phyloP scores from a whole-genome alignment of 2,329 filamentous ascomycete genomes.

The Davidsoniella australis region DNA sequence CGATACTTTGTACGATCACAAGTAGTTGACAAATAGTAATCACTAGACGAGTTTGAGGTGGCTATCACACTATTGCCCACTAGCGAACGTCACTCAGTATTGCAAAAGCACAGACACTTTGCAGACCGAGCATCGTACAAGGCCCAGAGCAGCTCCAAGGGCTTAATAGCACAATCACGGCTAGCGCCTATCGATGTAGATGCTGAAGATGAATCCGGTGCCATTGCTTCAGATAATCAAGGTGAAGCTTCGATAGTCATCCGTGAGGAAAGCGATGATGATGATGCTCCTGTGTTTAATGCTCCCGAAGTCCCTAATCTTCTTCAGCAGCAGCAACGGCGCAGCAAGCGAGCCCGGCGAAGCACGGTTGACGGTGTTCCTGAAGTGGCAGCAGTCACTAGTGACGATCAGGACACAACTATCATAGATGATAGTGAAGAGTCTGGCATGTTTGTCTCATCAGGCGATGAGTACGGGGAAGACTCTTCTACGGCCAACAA shows the following conservation, averaged over 20 bases:
- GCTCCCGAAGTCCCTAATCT: constrained; percentile 21
- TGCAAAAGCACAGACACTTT: constrained; percentile 72
- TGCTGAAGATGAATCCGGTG: background rate
- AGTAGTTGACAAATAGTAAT: background rate
- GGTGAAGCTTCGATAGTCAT: background rate
- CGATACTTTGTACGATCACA: background rate
- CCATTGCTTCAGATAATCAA: background rate
- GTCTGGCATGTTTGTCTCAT: constrained; percentile 6
- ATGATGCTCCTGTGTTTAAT: constrained; percentile 16
- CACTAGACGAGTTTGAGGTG: constrained; percentile 80
- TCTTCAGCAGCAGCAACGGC: constrained; percentile 4
- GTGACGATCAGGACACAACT: too few relatives aligned
- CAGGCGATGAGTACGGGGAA: background rate
- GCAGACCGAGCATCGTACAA: constrained; percentile 17
- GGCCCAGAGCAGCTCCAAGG: constrained; percentile 15
- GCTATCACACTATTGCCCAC: constrained; percentile 85
- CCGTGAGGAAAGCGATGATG: constrained; percentile 19
- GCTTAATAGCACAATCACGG: constrained; percentile 7
- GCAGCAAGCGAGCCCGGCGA: background rate
- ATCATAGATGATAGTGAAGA: background rate
- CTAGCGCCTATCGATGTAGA: constrained; percentile 9
- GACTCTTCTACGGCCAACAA: background rate
- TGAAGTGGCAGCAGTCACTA: background rate
- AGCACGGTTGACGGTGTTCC: background rate
- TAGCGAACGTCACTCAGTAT: constrained; percentile 65